Evolutionary conservation across 805 yeast genomes (phyloP).

Genomic region (Candida orba): DNA sequence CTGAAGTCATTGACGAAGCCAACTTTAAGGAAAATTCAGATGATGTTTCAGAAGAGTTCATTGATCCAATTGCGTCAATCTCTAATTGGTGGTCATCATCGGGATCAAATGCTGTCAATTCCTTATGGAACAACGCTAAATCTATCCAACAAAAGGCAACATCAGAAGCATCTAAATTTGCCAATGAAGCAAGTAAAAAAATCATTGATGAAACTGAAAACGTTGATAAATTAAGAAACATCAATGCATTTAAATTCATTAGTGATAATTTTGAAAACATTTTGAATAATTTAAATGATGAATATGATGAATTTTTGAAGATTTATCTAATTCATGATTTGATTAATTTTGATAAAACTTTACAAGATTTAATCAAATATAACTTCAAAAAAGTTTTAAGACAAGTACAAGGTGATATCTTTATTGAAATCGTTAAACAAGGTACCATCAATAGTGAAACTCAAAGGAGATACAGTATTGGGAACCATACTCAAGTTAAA

Average conservation of each 20-base stretch:
- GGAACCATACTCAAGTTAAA: conserved; percentile 18
- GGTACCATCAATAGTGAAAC: conserved; percentile 27
- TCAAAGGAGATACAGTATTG: conserved; percentile 10
- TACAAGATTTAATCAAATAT: conserved; percentile 40
- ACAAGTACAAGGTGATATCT: conserved; percentile 75
- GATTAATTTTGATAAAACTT: conserved; percentile 40
- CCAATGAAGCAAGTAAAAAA: conserved; percentile 22
- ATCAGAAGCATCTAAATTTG: conserved; percentile 22
- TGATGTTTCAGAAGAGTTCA: conserved; percentile 20
- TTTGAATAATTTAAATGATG: conserved; percentile 16
- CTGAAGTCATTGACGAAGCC: conserved; percentile 15
- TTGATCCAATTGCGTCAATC: conserved; percentile 59
- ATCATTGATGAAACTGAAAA: conserved; percentile 25
- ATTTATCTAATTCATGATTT: conserved; percentile 65
- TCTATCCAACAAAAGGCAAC: conserved; percentile 34
- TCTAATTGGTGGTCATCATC: conserved; percentile 71
- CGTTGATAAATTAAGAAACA: conserved; percentile 13
- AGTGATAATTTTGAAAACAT: conserved; percentile 18
- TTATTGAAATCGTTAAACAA: conserved; percentile 49
- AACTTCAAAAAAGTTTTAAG: conserved; percentile 58
- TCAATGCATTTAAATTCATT: conserved; percentile 4
- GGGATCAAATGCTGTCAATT: conserved; percentile 59
- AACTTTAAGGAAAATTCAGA: conserved; percentile 1
- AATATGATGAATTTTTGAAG: conserved; percentile 46
- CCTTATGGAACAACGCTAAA: conserved; percentile 63